Evolutionary conservation across 768 basidiomycete genomes (phyloP), one percentile per base, ranked within the genome.

Genomic region (Coprinopsis marcescibilis): DNA sequence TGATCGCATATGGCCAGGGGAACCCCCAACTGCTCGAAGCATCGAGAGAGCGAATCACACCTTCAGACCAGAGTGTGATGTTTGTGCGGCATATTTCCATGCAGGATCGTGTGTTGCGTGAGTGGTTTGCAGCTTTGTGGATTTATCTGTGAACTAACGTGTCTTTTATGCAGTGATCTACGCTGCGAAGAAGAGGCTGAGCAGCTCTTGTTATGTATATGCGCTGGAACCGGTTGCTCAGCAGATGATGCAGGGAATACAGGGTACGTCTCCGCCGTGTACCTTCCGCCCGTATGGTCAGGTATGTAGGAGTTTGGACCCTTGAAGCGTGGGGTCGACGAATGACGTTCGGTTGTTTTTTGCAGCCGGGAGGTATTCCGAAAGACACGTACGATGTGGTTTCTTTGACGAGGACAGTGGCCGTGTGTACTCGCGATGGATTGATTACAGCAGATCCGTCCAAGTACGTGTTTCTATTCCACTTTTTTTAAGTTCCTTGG

Each of bases 221-320:
- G 69, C 76, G 10, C 51, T 88, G 13, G 85, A 90, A 60, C 76
- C 73, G 2, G 61, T 75, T 34, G 64, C 69, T 48, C 59, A 66
- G 5, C 25, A 65, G 3, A 69, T 75, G 0, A 60, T 66, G 45
- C 69, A 74, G 25, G 55, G 53, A 2, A 60, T n/a, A n/a, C n/a
- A n/a, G n/a, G n/a, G 53, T 14, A 43, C 57, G 1, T 53, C 51
- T 27, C 46, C 52, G n/a, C 48, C 60, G 19, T 78, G n/a, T n/a
- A n/a, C 75, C 1, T 89, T 86, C 61, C 69, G 76, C 15, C 65
- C 72, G 1, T 85, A 77, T 55, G 85, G 85, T 32, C 78, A 83
- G 61, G 88, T 89, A 52, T 42, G 76, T 56, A 19, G n/a, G 2
- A 19, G 12, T 30, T 24, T 34, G 19, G 33, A 19, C 20, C 4